Evolutionary conservation across 768 basidiomycete species (phyloP).

Genomic region (Lactifluus piperatus): DNA sequence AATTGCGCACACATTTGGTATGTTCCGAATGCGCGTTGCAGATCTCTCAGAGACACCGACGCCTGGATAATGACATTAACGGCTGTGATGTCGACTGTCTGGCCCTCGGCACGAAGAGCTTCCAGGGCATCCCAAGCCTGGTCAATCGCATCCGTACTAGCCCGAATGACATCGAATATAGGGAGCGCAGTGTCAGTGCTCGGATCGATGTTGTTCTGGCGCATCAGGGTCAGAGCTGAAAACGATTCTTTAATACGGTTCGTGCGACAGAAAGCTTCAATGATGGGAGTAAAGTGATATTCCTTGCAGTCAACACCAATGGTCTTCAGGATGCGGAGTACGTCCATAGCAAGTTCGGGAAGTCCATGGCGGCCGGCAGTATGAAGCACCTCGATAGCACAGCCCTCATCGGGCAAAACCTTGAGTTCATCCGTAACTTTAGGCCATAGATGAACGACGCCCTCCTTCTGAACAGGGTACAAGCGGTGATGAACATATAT

Average conservation of each 20-base stretch:
- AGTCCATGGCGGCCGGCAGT: conserved; percentile 68
- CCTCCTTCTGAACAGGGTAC: conserved; percentile 46
- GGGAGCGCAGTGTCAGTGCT: conserved; percentile 43
- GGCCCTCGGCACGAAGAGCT: conserved; percentile 44
- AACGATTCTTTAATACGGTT: conserved; percentile 57
- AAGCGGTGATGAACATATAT: background rate
- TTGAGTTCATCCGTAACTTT: conserved; percentile 43
- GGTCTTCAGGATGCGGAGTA: conserved; percentile 45
- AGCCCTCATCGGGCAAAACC: conserved; percentile 64
- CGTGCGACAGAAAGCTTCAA: conserved; percentile 62
- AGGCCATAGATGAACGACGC: conserved; percentile 55
- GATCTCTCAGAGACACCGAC: conserved; percentile 48
- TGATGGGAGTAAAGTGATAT: conserved; percentile 66
- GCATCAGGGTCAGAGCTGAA: conserved; percentile 50
- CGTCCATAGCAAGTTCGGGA: conserved; percentile 59
- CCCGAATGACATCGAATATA: conserved; percentile 41
- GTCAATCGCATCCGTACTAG: conserved; percentile 49
- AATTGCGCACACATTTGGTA: conserved; percentile 57
- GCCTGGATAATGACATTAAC: conserved; percentile 63
- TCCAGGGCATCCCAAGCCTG: conserved; percentile 55
- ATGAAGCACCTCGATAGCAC: conserved; percentile 59
- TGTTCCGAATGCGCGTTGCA: conserved; percentile 70
- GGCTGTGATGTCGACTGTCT: conserved; percentile 45
- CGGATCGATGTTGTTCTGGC: conserved; percentile 41
- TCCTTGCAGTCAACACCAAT: conserved; percentile 48